phyloP scores from a whole-genome alignment of 164 flowering plant genomes.

The Magnolia kwangsiensis region DNA sequence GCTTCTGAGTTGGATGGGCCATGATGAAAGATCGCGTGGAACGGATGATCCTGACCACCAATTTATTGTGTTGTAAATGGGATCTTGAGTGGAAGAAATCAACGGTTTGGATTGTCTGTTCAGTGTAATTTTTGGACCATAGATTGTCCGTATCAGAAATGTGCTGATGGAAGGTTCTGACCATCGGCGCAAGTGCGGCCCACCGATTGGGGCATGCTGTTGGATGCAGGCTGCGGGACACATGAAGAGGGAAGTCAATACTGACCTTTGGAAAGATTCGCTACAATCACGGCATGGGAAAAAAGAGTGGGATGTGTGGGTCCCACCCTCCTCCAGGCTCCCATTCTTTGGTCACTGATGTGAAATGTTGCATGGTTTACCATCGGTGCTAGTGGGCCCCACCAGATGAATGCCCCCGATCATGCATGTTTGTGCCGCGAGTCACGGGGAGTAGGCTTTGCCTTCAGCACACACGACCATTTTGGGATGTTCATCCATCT shows the following conservation, averaged over 20 bases:
- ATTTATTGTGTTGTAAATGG: neutral
- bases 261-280: neutral
- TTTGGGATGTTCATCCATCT: too few species aligned
- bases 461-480: too few species aligned
- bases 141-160: neutral
- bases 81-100: neutral
- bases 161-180: neutral
- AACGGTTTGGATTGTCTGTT: neutral
- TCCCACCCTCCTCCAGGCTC: neutral
- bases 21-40: neutral
- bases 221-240: too few species aligned
- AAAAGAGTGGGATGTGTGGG: neutral
- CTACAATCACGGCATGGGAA: conserved; percentile 6
- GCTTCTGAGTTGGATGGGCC: neutral
- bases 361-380: too few species aligned
- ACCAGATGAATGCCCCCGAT: too few species aligned
- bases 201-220: too few species aligned
- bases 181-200: neutral
- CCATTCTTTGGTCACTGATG: neutral
- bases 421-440: too few species aligned
- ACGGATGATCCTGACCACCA: neutral
- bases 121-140: neutral
- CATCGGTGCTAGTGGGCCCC: too few species aligned
- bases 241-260: neutral
- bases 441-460: too few species aligned